Base-by-base conservation (phyloP, 1,139 yeast genomes). In the Yarrowia galli region DNA sequence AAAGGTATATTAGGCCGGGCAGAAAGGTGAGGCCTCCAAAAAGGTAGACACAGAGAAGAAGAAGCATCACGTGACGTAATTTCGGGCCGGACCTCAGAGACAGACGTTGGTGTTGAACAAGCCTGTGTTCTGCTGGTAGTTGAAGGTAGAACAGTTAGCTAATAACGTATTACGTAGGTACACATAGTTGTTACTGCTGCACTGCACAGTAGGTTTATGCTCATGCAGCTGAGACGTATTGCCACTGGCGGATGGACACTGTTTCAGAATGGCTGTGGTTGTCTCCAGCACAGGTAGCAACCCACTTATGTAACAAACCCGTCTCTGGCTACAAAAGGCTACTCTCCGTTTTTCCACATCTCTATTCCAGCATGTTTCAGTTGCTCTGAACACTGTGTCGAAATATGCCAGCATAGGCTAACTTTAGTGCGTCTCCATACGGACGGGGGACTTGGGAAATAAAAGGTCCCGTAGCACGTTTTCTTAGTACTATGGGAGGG, bases 11-110 rank as follows among this genome's bases (percentile, higher is more conserved):
- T 15, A 53, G 16, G 18, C 20, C 32, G 15, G 60, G 60, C 45
- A 53, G 60, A 53, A 53, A 53, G 5, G 60, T 53, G 60, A 36
- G 20, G 45, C 60, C 60, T 36, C 60, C 60, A 2, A 53, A 53
- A 22, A 53, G 60, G 23, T 53, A 53, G 43, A 53, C 60, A 6
- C 32, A 22, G 32, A 53, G 45, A 15, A 53, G 9, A 22, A 53
- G 20, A 8, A 53, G 60, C 60, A 53, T 53, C 45, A 22, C 45
- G 60, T 20, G 58, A 35, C 28, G 9, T 12, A 18, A 13, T 32
- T n/a, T 9, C n/a, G n/a, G 40, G 54, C 54, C 28, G 28, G 53
- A 25, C 36, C 51, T 16, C 32, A 20, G 20, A 18, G 12, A 18
- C 43, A 18, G 32, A 28, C 20, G n/a, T 32, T 16, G 23, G 60